phyloP scores from a whole-genome alignment of 768 basidiomycete genomes.

The Leccinum truebloodii region DNA sequence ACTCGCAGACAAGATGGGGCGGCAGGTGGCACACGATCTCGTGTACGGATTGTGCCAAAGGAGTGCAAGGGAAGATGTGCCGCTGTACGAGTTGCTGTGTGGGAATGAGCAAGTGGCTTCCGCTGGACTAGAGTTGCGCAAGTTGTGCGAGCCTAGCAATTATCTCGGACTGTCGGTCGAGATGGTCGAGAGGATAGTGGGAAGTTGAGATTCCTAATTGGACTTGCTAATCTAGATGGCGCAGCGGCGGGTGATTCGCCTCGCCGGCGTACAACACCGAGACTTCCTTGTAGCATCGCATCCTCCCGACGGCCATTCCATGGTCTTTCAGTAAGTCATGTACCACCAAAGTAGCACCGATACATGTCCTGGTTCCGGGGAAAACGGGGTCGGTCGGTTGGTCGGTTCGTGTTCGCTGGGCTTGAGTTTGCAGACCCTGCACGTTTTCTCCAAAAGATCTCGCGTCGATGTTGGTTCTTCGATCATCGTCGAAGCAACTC shows the following conservation, averaged over 20 bases:
- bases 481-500: conserved; percentile 35
- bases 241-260: conserved; percentile 10
- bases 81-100: conserved; percentile 36
- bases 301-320: conserved; percentile 3
- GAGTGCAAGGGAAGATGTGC: conserved; percentile 27
- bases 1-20: conserved; percentile 42
- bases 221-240: conserved; percentile 9
- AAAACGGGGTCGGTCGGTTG: too few relatives aligned
- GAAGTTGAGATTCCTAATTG: conserved; percentile 3
- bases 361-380: not conserved
- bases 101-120: conserved; percentile 29
- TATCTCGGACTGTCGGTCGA: conserved; percentile 39
- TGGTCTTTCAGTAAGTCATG: not conserved
- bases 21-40: conserved; percentile 46
- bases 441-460: conserved; percentile 2
- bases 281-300: conserved; percentile 6
- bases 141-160: conserved; percentile 40
- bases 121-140: conserved; percentile 30
- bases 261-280: not conserved
- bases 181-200: conserved; percentile 24
- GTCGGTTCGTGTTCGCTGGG: not conserved
- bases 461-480: conserved; percentile 22
- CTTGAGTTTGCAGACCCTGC: not conserved
- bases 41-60: conserved; percentile 44
- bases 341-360: not conserved